Base-by-base conservation (phyloP, 306 rosid species). In the Cicer bijugum region DNA sequence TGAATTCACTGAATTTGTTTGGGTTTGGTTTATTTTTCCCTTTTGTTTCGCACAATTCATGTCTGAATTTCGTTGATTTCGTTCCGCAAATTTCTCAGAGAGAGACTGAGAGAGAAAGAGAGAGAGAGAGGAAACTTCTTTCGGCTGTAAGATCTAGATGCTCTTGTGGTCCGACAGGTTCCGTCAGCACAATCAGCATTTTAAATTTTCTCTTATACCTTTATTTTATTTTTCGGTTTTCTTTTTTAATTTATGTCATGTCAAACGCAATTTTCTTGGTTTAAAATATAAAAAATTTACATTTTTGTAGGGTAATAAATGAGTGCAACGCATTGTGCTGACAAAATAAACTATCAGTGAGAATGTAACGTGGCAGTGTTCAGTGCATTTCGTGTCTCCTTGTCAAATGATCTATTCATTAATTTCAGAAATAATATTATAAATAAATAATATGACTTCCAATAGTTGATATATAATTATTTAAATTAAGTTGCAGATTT, bases 91-190 rank as follows among this genome's bases (percentile, higher is more conserved):
- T 78, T 71, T 4, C 82, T 75, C 69, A 3, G 67, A 77, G 15
- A 19, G 59, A 60, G 50, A 57, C n/a, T 67, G 39, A 44, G 55
- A 72, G 62, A 65, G 53, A 64, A 9, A 64, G 70, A 77, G 20
- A 50, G 63, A 68, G 70, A 77, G 20, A 50, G 67, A 68, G 74
- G 93, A 87, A 87, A 82, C 83, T 88, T 87, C 85, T 86, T 82
- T 86, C 43, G 51, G 78, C 78, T 72, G 85, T 62, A 79, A 86
- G 96, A 89, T 89, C 97, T 86, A 78, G 84, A 85, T 56, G 84
- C 91, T 57, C 66, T 63, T 63, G 50, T 39, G 15, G 33, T 46
- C 80, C 82, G 76, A 71, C 79, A 56, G 84, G 86, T 84, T 83
- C 84, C 83, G 86, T 82, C 89, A 85, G 77, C 84, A 82, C 17